Percentiles rank a stretch among this genome's conserved stretches.
Evolutionary conservation across 202 grass and related monocot species (phyloP).

Genomic region (Dendrocalamus latiflorus): DNA sequence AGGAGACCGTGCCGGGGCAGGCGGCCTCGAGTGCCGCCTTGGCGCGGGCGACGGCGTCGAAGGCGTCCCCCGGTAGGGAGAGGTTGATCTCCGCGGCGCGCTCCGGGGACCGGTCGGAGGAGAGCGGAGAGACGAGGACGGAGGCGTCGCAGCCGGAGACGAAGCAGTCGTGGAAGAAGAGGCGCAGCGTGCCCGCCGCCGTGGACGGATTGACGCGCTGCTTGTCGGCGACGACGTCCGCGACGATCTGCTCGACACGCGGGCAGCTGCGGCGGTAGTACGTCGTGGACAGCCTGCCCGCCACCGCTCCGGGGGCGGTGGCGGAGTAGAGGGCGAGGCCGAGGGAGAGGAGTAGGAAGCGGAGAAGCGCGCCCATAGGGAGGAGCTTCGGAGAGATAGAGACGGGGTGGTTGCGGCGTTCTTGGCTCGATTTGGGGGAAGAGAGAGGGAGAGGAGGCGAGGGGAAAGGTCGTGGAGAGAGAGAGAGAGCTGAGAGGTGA

Average conservation of each 20-base stretch:
- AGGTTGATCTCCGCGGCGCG: too few species aligned
- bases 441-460: too few species aligned
- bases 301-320: not conserved
- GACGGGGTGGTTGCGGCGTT: not conserved
- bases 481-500: not conserved
- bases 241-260: conserved; percentile 50
- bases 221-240: conserved; percentile 49
- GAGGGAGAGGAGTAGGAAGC: not conserved
- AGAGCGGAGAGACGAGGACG: too few species aligned
- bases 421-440: conserved; percentile 26
- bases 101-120: too few species aligned
- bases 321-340: not conserved
- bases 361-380: conserved; percentile 31
- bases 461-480: conserved; percentile 7
- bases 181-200: too few species aligned
- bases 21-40: too few species aligned
- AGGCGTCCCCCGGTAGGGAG: too few species aligned
- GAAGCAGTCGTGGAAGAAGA: too few species aligned
- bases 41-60: too few species aligned
- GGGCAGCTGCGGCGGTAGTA: conserved; percentile 75
- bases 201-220: conserved; percentile 76
- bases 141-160: too few species aligned
- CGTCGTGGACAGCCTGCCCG: conserved; percentile 31
- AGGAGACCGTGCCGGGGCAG: too few species aligned
- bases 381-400: not conserved